Percentiles rank a stretch among this genome's conserved stretches.
These are phyloP conservation scores for Chlorella sp. DNA, from an alignment of 139 green algal species.

Conservation along the genomic window DNA sequence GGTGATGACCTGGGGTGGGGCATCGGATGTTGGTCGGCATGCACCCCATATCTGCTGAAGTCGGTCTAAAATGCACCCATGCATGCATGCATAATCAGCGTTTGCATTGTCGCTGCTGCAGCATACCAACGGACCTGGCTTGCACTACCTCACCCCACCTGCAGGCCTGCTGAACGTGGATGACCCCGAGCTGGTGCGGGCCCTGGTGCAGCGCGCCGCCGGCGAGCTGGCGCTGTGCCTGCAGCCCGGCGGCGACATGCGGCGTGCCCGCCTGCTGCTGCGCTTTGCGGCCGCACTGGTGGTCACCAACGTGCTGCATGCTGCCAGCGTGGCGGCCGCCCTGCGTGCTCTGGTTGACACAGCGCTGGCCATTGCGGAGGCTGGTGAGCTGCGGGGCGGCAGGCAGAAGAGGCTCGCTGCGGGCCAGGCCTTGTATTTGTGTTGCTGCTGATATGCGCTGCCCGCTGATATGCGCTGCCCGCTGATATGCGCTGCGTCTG, in stretches of 20 bases:
- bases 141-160: neutral
- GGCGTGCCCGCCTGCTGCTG: constrained; percentile 71
- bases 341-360: constrained; percentile 60
- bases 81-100: too few species aligned
- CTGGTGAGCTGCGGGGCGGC: too few species aligned
- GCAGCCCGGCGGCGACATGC: constrained; percentile 33
- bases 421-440: too few species aligned
- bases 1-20: too few species aligned
- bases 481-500: too few species aligned
- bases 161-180: constrained; percentile 64
- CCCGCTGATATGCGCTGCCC: too few species aligned
- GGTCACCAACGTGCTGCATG: constrained; percentile 60
- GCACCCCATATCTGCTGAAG: too few species aligned
- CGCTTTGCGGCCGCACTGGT: constrained; percentile 72
- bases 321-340: constrained; percentile 50
- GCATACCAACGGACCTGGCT: neutral
- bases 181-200: constrained; percentile 50
- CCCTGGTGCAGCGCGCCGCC: constrained; percentile 33
- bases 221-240: constrained; percentile 41
- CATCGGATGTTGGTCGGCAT: too few species aligned
- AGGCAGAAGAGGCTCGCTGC: too few species aligned
- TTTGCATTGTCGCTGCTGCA: too few species aligned
- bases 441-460: too few species aligned
- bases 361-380: constrained; percentile 32
- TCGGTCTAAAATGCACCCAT: too few species aligned